phyloP scores from a whole-genome alignment of 1,284 basidiomycete genomes.

The Xerocomus nothofagi region DNA sequence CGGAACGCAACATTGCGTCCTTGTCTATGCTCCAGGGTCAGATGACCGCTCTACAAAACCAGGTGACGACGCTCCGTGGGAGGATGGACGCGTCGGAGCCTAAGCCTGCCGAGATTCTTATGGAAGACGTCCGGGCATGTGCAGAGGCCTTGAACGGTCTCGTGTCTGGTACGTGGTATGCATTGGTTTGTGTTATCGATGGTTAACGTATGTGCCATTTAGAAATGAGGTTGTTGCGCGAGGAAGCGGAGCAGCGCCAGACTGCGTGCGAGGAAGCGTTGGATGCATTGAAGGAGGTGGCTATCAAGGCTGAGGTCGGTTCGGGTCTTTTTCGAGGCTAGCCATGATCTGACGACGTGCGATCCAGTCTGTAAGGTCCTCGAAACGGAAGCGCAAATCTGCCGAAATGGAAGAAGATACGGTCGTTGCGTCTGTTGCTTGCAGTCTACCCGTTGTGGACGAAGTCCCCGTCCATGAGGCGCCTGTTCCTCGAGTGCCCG shows the following conservation, averaged over 20 bases:
- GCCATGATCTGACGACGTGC: slow-evolving; percentile 8
- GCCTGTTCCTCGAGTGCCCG: slow-evolving; percentile 3
- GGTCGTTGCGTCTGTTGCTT: not conserved
- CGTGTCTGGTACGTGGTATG: slow-evolving; percentile 30
- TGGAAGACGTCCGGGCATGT: slow-evolving; percentile 30
- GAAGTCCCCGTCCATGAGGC: slow-evolving; percentile 4
- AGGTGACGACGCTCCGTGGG: slow-evolving; percentile 40
- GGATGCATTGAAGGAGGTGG: slow-evolving; percentile 21
- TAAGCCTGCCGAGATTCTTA: slow-evolving; percentile 13
- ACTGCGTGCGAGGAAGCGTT: slow-evolving; percentile 32
- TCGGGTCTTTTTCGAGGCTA: not conserved
- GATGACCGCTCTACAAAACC: slow-evolving; percentile 20
- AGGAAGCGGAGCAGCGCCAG: slow-evolving; percentile 32
- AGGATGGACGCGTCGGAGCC: slow-evolving; percentile 27
- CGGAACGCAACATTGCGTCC: slow-evolving; percentile 36
- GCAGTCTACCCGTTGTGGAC: not conserved
- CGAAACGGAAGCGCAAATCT: slow-evolving; percentile 29
- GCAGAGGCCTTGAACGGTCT: slow-evolving; percentile 30
- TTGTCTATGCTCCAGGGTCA: slow-evolving; percentile 40
- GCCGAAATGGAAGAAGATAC: slow-evolving; percentile 9
- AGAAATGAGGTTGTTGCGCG: slow-evolving; percentile 38
- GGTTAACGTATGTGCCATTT: slow-evolving; percentile 8
- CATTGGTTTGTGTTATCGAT: not conserved
- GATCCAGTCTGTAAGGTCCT: slow-evolving; percentile 19
- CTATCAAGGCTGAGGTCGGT: slow-evolving; percentile 25